Conservation (phyloP, 164 flowering plant genomes). For the Vitis amurensis region DNA sequence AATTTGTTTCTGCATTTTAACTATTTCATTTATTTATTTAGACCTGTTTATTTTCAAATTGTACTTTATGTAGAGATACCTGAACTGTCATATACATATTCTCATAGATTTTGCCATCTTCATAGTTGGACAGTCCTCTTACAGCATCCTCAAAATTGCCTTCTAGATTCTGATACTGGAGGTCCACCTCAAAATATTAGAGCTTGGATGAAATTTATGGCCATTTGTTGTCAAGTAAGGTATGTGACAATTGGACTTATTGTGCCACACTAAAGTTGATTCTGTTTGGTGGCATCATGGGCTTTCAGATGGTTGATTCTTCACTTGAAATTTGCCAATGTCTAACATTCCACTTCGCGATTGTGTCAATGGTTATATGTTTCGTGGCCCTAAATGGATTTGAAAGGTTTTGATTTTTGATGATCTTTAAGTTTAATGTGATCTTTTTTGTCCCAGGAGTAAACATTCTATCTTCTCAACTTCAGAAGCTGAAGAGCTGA, state of each 20-base stretch:
- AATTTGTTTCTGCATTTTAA: no score
- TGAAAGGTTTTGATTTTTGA: background rate
- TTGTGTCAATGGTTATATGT: background rate
- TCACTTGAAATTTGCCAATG: background rate
- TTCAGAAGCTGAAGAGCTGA: conserved; percentile 64
- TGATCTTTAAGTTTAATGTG: background rate
- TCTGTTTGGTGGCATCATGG: background rate
- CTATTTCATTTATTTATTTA: no score
- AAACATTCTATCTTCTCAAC: conserved; percentile 40
- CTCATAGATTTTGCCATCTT: no score
- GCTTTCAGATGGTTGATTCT: background rate
- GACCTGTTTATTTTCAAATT: no score
- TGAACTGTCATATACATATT: no score
- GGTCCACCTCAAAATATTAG: conserved; percentile 80
- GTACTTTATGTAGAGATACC: no score
- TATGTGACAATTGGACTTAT: conserved; percentile 20
- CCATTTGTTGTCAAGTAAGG: conserved; percentile 64
- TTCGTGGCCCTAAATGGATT: background rate
- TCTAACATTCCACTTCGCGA: no score
- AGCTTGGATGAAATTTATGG: conserved; percentile 62
- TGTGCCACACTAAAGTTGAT: background rate
- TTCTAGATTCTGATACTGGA: conserved; percentile 40
- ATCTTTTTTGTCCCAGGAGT: conserved; percentile 35
- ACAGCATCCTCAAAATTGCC: conserved; percentile 6
- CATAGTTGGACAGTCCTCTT: no score